These are phyloP conservation scores for Botrytis elliptica DNA, from an alignment of 2,329 filamentous ascomycete species.

Conservation along the genomic window DNA sequence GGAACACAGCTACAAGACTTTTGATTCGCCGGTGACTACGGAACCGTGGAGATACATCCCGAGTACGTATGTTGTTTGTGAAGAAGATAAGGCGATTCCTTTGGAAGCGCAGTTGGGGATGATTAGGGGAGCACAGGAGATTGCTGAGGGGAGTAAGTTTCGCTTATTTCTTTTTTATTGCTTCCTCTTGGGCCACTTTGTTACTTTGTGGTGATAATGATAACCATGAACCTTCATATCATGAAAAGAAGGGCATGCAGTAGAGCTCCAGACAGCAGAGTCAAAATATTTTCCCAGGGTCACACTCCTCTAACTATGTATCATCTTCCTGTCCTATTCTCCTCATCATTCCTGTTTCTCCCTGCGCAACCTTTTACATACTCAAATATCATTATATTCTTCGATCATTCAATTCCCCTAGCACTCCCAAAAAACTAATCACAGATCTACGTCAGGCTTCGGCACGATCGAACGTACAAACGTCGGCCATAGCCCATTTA, in stretches of 20 bases:
- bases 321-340: not conserved
- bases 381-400: not conserved
- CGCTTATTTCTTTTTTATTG: not conserved
- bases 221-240: not conserved
- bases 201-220: conserved; percentile 15
- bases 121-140: conserved; percentile 31
- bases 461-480: conserved; percentile 26
- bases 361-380: not conserved
- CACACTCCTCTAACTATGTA: not conserved
- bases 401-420: not conserved
- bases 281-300: not conserved
- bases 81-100: conserved; percentile 42
- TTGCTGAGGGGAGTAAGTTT: conserved; percentile 5
- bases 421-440: not conserved
- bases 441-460: not conserved
- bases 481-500: conserved; percentile 32
- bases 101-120: conserved; percentile 41
- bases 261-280: not conserved
- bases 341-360: not conserved
- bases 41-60: conserved; percentile 44
- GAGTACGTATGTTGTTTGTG: conserved; percentile 44
- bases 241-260: not conserved
- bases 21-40: conserved; percentile 35
- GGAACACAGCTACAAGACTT: conserved; percentile 35
- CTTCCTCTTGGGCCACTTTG: conserved; percentile 23